Evolutionary conservation across 2,329 filamentous ascomycete genomes (phyloP).

Genomic region (Coniochaeta sp.): DNA sequence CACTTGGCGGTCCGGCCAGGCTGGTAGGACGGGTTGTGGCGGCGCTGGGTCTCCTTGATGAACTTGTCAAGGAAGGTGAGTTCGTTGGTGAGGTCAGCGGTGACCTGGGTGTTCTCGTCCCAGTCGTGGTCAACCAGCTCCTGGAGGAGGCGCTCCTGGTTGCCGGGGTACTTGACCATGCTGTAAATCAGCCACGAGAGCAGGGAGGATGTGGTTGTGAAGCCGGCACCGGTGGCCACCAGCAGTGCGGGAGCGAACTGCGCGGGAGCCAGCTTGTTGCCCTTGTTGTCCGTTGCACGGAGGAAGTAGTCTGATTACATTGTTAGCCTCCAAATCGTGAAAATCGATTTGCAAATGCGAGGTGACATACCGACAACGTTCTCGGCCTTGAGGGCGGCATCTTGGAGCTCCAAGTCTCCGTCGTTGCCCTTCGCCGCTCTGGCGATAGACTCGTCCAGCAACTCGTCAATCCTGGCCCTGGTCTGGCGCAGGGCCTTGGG

Average conservation of each 20-base stretch:
- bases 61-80: slow-evolving; percentile 48
- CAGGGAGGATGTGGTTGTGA: slow-evolving; percentile 52
- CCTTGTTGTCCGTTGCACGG: slow-evolving; percentile 45
- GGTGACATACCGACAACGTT: slow-evolving; percentile 22
- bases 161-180: slow-evolving; percentile 43
- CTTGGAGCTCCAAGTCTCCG: slow-evolving; percentile 33
- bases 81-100: slow-evolving; percentile 36
- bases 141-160: slow-evolving; percentile 50
- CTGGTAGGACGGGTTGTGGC: slow-evolving; percentile 55
- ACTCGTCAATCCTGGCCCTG: slow-evolving; percentile 22
- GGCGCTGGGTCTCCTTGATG: slow-evolving; percentile 54
- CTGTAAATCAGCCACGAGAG: slow-evolving; percentile 52
- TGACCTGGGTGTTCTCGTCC: slow-evolving; percentile 33
- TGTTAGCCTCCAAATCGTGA: not conserved
- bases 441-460: slow-evolving; percentile 31
- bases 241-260: slow-evolving; percentile 29
- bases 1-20: slow-evolving; percentile 48
- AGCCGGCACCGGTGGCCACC: slow-evolving; percentile 49
- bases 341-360: not conserved
- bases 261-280: slow-evolving; percentile 42
- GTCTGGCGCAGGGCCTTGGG: slow-evolving; percentile 31
- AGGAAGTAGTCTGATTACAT: slow-evolving; percentile 38
- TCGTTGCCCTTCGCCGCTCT: slow-evolving; percentile 16
- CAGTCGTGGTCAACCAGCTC: slow-evolving; percentile 33
- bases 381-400: slow-evolving; percentile 41